Evolutionary conservation across 345 rosid genomes (phyloP).

Genomic region (Erysimum cheiranthoides): DNA sequence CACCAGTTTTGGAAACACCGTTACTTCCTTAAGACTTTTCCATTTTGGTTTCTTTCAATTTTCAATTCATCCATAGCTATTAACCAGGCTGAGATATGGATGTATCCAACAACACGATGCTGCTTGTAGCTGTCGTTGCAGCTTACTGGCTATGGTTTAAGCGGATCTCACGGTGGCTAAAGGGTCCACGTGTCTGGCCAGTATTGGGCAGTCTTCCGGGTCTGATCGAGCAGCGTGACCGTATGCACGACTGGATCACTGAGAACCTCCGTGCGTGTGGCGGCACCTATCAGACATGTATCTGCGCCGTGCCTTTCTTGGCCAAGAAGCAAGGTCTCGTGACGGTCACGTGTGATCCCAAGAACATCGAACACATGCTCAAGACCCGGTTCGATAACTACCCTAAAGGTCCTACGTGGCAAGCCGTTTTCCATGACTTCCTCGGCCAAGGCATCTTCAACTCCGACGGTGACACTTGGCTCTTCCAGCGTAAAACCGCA

Average conservation of each 20-base stretch:
- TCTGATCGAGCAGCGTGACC: slow-evolving; percentile 80
- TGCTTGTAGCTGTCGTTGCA: slow-evolving; percentile 62
- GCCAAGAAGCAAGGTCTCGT: slow-evolving; percentile 89
- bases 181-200: slow-evolving; percentile 95
- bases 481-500: slow-evolving; percentile 90
- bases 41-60: background rate
- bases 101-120: slow-evolving; percentile 58
- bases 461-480: slow-evolving; percentile 93
- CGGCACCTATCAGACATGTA: slow-evolving; percentile 98
- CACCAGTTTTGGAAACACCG: slow-evolving; percentile 26
- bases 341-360: slow-evolving; percentile 96
- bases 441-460: slow-evolving; percentile 95
- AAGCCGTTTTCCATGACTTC: slow-evolving; percentile 89
- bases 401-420: slow-evolving; percentile 99
- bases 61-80: background rate
- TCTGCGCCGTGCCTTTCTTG: slow-evolving; percentile 82
- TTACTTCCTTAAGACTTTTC: slow-evolving; percentile 2
- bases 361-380: slow-evolving; percentile 82
- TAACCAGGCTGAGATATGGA: slow-evolving; percentile 60
- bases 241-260: slow-evolving; percentile 98
- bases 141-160: slow-evolving; percentile 86
- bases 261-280: slow-evolving; percentile 91
- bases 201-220: slow-evolving; percentile 95
- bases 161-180: slow-evolving; percentile 73
- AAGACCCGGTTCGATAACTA: slow-evolving; percentile 89